Base-by-base conservation (phyloP, 352 stramenopile genomes). In the Hyphochytrium catenoides region DNA sequence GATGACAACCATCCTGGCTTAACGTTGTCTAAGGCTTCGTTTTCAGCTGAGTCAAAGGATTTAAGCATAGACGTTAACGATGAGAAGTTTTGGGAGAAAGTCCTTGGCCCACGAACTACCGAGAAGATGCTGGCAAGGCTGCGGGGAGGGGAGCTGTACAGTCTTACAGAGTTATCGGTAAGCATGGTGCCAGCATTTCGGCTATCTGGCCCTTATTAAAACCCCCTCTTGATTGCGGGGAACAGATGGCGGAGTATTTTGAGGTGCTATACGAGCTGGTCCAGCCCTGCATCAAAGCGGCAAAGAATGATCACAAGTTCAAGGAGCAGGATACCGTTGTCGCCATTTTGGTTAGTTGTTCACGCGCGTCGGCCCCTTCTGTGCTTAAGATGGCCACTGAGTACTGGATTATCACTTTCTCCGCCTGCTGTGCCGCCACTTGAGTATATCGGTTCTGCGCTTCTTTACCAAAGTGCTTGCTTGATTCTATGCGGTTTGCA, bases 21-120 rank as follows among this genome's bases (percentile, higher is more conserved):
- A 6, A 83, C 69, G 4, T 86, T 86, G 36, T 83, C 71, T 2
- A 86, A 86, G 41, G 71, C 71, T 21, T 68, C 62, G 2, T 86
- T 86, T 39, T 85, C 69, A 8, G 62, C 73, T 3, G 70, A 86
- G 42, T 70, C 68, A 4, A 70, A 71, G 3, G 73, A 89, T 48
- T 62, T 61, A 4, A 83, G 62, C 14, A 84, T 84, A 34, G 71
- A 86, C 48, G 81, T 82, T 29, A 81, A 86, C 30, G 72, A 85
- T 34, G 70, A 81, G n/a, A 67, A 83, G 35, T 82, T 88, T 21
- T 84, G 69, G 69, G 72, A 86, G 38, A 85, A 89, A 47, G 71
- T 87, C 5, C 52, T 84, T 21, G 71, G 69, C 3, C 68, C 68
- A 11, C 82, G 87, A 37, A 62, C 57, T 29, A 70, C 78, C 4